phyloP scores from a whole-genome alignment of 2,329 filamentous ascomycete genomes.

The Exophiala xenobiotica region DNA sequence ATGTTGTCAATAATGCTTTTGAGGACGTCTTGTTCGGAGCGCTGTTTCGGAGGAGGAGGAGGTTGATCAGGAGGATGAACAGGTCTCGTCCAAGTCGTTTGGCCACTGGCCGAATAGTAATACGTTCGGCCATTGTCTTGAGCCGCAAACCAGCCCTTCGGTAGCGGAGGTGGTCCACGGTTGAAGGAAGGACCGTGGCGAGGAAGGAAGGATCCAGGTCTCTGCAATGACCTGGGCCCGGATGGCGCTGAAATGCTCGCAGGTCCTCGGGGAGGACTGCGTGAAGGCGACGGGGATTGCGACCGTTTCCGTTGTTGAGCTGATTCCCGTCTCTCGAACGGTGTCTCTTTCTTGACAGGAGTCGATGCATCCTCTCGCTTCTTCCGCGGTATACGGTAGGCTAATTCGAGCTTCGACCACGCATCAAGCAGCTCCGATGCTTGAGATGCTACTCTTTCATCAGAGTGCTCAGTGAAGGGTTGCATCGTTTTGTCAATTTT shows the following conservation, averaged over 20 bases:
- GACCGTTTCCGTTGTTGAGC: slow-evolving; percentile 51
- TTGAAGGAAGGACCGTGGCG: slow-evolving; percentile 59
- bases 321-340: slow-evolving; percentile 59
- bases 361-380: slow-evolving; percentile 65
- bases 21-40: slow-evolving; percentile 70
- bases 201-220: slow-evolving; percentile 58
- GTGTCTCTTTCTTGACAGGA: slow-evolving; percentile 63
- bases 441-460: slow-evolving; percentile 72
- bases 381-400: slow-evolving; percentile 88
- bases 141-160: slow-evolving; percentile 81
- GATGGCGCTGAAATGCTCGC: slow-evolving; percentile 21
- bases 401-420: slow-evolving; percentile 87
- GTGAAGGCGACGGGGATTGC: slow-evolving; percentile 47
- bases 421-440: slow-evolving; percentile 71
- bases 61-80: slow-evolving; percentile 66
- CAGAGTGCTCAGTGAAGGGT: slow-evolving; percentile 63
- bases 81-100: slow-evolving; percentile 79
- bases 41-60: slow-evolving; percentile 66
- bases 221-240: slow-evolving; percentile 47
- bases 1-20: slow-evolving; percentile 72
- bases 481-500: slow-evolving; percentile 85
- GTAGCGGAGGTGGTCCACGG: slow-evolving; percentile 60
- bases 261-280: slow-evolving; percentile 42
- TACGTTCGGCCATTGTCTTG: slow-evolving; percentile 74
- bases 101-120: slow-evolving; percentile 77